Percentiles rank a stretch among this genome's conserved stretches.
Conservation (phyloP, 148 eudicot species). For the Euryodendron excelsum region DNA sequence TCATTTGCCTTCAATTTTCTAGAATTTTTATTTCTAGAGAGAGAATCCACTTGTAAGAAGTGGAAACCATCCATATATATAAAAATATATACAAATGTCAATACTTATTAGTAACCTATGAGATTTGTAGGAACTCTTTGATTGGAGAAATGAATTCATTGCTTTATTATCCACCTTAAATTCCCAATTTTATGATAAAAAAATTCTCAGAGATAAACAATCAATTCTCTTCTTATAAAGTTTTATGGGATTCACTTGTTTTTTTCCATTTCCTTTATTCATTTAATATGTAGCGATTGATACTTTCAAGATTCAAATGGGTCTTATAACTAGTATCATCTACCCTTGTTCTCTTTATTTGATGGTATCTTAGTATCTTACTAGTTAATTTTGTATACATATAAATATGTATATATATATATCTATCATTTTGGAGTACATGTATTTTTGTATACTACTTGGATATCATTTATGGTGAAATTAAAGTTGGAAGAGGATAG, state of each 20-base stretch:
- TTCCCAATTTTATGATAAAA: too few relatives aligned
- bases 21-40: neutral
- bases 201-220: neutral
- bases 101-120: too few relatives aligned
- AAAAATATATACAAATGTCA: neutral
- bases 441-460: neutral
- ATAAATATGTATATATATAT: too few relatives aligned
- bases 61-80: neutral
- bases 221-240: neutral
- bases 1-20: conserved; percentile 12
- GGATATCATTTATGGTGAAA: conserved; percentile 1
- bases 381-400: neutral
- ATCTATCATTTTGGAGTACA: too few relatives aligned
- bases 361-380: neutral
- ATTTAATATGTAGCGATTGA: neutral
- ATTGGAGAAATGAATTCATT: neutral
- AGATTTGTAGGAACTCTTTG: neutral
- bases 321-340: neutral
- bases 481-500: neutral
- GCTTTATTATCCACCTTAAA: neutral
- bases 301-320: neutral
- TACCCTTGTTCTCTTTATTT: neutral
- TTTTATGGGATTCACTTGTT: neutral
- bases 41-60: too few relatives aligned
- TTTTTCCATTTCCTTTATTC: neutral